Percentiles rank a stretch among this genome's conserved stretches.
Evolutionary conservation across 2,329 filamentous ascomycete species (phyloP).

Genomic region (Chaetomiaceae sp.): DNA sequence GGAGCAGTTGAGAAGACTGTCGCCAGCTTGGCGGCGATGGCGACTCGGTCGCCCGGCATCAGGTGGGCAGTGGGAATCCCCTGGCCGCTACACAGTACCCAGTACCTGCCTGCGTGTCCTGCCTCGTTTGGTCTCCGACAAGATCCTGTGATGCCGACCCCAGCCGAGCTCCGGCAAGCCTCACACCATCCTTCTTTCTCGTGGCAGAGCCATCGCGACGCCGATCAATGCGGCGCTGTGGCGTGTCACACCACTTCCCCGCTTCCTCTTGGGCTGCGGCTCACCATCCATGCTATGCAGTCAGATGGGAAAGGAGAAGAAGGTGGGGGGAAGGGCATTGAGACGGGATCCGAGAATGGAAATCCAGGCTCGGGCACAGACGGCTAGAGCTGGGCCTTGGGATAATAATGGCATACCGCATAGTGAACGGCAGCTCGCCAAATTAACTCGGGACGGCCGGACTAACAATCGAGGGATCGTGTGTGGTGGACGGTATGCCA

Average conservation of each 20-base stretch:
- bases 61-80: too few species aligned
- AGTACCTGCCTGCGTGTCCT: too few species aligned
- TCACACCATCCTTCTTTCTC: slow-evolving; percentile 15
- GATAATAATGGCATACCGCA: slow-evolving; percentile 16
- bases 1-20: too few species aligned
- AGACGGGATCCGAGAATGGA: slow-evolving; percentile 9
- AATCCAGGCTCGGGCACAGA: slow-evolving; percentile 16
- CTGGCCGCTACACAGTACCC: too few species aligned
- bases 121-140: too few species aligned
- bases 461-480: slow-evolving; percentile 23
- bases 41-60: slow-evolving; percentile 14
- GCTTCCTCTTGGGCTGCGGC: slow-evolving; percentile 4
- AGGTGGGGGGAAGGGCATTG: slow-evolving; percentile 5
- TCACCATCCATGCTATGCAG: slow-evolving; percentile 1
- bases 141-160: slow-evolving; percentile 16
- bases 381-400: slow-evolving; percentile 23
- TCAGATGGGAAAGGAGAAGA: slow-evolving; percentile 3
- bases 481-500: too few species aligned
- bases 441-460: slow-evolving; percentile 22
- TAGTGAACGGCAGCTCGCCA: slow-evolving; percentile 9
- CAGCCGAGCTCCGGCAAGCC: slow-evolving; percentile 12
- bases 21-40: slow-evolving; percentile 15
- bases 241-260: not conserved
- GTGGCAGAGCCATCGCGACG: slow-evolving; percentile 10
- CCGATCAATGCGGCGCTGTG: slow-evolving; percentile 19